Conservation (phyloP, 164 flowering plant genomes). For the Annona cherimola region DNA sequence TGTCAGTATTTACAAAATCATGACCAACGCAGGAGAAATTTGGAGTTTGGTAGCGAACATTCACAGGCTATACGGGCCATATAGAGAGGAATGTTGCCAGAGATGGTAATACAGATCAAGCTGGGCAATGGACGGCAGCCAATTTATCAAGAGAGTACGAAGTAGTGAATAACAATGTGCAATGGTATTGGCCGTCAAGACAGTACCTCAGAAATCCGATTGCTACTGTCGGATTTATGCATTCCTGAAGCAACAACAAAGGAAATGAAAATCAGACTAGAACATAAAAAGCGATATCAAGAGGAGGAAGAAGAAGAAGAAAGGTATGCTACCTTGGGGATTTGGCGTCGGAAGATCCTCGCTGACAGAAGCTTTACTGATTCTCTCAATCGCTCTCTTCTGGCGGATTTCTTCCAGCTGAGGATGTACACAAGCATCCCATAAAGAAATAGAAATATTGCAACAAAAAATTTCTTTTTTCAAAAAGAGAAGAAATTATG, state of each 20-base stretch:
- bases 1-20: no score
- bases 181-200: background rate
- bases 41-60: background rate
- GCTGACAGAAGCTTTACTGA: conserved; percentile 60
- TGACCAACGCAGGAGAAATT: background rate
- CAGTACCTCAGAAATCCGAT: conserved; percentile 62
- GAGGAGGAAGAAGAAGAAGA: background rate
- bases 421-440: background rate
- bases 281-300: background rate
- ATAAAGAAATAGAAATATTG: background rate
- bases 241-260: conserved; percentile 25
- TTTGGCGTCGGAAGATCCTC: conserved; percentile 51
- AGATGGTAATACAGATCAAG: background rate
- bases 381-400: conserved; percentile 79
- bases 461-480: background rate
- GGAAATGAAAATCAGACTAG: background rate
- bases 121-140: background rate
- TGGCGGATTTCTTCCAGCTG: conserved; percentile 94
- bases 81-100: background rate
- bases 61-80: background rate
- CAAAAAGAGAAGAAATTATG: background rate
- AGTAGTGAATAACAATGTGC: background rate
- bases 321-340: conserved; percentile 31
- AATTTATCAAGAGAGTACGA: background rate
- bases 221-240: conserved; percentile 56